These are phyloP conservation scores for Cytospora piceicola DNA, from an alignment of 2,329 filamentous ascomycete genomes.

Conservation along the genomic window DNA sequence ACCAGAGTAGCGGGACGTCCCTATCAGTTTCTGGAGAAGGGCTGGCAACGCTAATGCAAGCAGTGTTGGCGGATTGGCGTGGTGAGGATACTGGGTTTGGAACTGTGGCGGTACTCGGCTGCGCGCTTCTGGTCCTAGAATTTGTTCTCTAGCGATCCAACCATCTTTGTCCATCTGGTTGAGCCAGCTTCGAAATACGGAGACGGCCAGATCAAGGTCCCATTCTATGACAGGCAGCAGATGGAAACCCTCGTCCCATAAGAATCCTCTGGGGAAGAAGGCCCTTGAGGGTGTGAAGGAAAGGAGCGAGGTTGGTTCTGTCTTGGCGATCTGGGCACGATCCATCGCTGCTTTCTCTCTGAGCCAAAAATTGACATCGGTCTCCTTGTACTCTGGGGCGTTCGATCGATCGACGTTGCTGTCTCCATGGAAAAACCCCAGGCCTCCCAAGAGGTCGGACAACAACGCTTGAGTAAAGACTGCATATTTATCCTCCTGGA, in stretches of 20 bases:
- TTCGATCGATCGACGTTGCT: conserved; percentile 79
- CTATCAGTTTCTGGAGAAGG: conserved; percentile 75
- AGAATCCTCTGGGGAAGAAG: conserved; percentile 89
- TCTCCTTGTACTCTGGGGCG: conserved; percentile 84
- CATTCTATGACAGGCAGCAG: conserved; percentile 86
- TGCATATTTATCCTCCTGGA: conserved; percentile 70
- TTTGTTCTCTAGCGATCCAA: conserved; percentile 93
- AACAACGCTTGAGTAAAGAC: conserved; percentile 82
- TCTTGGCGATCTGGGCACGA: conserved; percentile 65
- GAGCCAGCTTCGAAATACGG: conserved; percentile 91
- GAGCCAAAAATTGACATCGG: conserved; percentile 89
- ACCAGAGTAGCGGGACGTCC: conserved; percentile 61
- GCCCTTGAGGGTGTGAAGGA: conserved; percentile 85
- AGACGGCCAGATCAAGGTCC: conserved; percentile 80
- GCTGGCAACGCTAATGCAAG: conserved; percentile 82
- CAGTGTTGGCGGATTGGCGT: conserved; percentile 83
- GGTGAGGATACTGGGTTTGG: conserved; percentile 89
- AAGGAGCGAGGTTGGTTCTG: conserved; percentile 81
- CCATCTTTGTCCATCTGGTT: conserved; percentile 91
- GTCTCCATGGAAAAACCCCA: conserved; percentile 88
- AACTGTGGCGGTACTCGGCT: conserved; percentile 90
- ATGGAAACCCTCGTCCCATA: conserved; percentile 96
- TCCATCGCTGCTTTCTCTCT: conserved; percentile 76
- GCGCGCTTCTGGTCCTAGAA: conserved; percentile 81
- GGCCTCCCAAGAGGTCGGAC: conserved; percentile 85